These are phyloP conservation scores for Quercus tomentella DNA, from an alignment of 331 rosid genomes.

Conservation along the genomic window DNA sequence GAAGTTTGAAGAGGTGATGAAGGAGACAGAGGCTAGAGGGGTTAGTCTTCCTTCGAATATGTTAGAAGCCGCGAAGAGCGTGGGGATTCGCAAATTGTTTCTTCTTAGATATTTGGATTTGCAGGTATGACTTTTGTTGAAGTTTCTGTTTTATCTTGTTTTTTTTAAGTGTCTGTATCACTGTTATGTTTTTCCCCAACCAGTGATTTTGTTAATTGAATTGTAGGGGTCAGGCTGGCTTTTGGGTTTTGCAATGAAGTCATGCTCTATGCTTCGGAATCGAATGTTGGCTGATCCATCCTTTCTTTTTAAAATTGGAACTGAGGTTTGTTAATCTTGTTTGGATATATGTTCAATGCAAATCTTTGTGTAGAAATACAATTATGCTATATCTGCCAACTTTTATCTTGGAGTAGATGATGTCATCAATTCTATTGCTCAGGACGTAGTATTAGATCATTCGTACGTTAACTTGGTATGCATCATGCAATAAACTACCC, in stretches of 20 bases:
- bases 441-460: neutral
- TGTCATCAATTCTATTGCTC: neutral
- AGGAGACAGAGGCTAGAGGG: constrained; percentile 63
- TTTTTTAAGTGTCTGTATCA: neutral
- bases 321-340: constrained; percentile 59
- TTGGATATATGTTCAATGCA: neutral
- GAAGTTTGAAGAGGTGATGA: constrained; percentile 73
- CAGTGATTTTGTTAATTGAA: neutral
- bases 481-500: neutral
- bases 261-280: constrained; percentile 74
- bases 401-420: neutral
- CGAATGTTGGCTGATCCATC: constrained; percentile 90
- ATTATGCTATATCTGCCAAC: neutral
- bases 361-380: neutral
- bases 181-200: neutral
- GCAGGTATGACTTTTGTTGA: constrained; percentile 36
- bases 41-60: constrained; percentile 67
- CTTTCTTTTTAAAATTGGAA: constrained; percentile 88
- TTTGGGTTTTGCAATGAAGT: constrained; percentile 63
- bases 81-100: constrained; percentile 72
- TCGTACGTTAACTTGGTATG: neutral
- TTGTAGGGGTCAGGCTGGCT: constrained; percentile 73
- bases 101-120: constrained; percentile 79
- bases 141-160: neutral
- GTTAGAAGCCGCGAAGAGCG: constrained; percentile 75